Evolutionary conservation across 2,329 filamentous ascomycete genomes (phyloP), one percentile per base, ranked within the genome.

Genomic region (Simplicillium sp.): DNA sequence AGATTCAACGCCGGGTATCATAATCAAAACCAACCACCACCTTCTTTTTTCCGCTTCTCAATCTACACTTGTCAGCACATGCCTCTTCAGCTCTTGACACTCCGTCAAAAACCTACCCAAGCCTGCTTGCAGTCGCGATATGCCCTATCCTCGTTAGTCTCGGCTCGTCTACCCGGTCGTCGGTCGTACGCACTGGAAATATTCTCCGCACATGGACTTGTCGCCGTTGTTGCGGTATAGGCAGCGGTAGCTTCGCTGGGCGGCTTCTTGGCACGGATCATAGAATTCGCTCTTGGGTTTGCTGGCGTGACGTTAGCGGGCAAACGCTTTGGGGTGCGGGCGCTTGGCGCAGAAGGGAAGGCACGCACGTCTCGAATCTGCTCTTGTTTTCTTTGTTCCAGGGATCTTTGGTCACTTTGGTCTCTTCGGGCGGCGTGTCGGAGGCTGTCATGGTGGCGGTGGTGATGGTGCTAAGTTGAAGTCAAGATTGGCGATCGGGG

Each of bases 181-280:
- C 2, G 13, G 12, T 15, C 15, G 20, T 44, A 64, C 85, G 64
- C 60, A 96, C 88, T 96, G 87, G 58, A 98, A 97, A 59, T 94
- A 97, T 61, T 97, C 90, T 48, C 75, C 73, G 58, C 92, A 98
- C 84, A 97, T 84, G n/a, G 81, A 70, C 49, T 81, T 77, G 57
- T 97, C 87, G 12, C 86, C 89, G 16, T 75, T 81, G 59, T 98
- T 98, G 16, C 92, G 78, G 58, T 88, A 82, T 56, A 98, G 67
- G 56, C 92, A 98, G 59, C 79, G 82, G 51, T 96, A 81, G 63
- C 89, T 96, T 56, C 77, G 76, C 50, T 83, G 71, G 7, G 92
- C 90, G 5, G 87, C 87, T 54, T 95, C 90, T 60, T 97, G 90
- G 62, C 92, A 98, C 2, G 92, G 92, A 54, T 98, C 92, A 60